Conservation (phyloP, 2,329 filamentous ascomycete species). For the Fusarium tjaetaba region DNA sequence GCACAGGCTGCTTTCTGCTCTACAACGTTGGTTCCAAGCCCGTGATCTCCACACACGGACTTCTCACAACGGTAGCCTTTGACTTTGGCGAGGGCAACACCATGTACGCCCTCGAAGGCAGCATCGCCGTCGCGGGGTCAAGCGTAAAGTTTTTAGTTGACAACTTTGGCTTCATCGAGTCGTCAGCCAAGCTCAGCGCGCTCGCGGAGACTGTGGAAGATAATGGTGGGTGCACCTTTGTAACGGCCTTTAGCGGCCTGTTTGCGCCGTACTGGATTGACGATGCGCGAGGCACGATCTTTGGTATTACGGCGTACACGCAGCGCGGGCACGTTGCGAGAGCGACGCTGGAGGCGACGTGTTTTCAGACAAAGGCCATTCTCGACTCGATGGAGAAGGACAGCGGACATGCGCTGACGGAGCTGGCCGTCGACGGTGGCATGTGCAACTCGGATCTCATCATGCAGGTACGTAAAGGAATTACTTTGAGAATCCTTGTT, state of each 20-base stretch:
- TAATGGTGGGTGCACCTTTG: conserved; percentile 80
- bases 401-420: conserved; percentile 75
- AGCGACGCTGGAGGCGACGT: conserved; percentile 82
- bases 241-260: conserved; percentile 82
- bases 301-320: conserved; percentile 81
- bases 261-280: conserved; percentile 90
- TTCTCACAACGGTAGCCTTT: conserved; percentile 81
- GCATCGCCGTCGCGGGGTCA: conserved; percentile 79
- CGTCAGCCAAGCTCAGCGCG: conserved; percentile 56
- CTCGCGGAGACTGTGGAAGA: conserved; percentile 65
- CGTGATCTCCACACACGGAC: conserved; percentile 79
- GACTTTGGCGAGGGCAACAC: conserved; percentile 74
- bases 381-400: conserved; percentile 84
- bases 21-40: conserved; percentile 85
- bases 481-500: background rate
- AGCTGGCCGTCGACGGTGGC: conserved; percentile 84
- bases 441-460: conserved; percentile 84
- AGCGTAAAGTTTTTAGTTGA: conserved; percentile 75
- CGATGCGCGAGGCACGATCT: conserved; percentile 82
- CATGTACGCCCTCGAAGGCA: conserved; percentile 81
- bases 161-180: conserved; percentile 65
- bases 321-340: conserved; percentile 80
- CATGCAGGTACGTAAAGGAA: conserved; percentile 67
- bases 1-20: conserved; percentile 84
- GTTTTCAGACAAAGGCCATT: conserved; percentile 86